phyloP scores from a whole-genome alignment of 805 yeast species.

The Pichia gijzeniarum region DNA sequence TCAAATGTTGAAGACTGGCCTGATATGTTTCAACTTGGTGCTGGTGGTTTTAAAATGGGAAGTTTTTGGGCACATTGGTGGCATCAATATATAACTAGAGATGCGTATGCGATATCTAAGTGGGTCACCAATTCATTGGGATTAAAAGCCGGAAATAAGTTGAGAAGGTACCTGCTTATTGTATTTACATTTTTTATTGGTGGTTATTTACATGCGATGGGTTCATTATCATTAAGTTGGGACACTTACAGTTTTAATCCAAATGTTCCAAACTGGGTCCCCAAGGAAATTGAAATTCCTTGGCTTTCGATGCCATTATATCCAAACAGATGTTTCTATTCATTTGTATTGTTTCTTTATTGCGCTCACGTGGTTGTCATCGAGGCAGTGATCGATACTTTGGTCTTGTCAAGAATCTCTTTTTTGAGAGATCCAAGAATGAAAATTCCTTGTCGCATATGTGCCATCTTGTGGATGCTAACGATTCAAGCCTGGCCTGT shows the following conservation, averaged over 20 bases:
- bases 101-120: constrained; percentile 3
- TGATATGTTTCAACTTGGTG: constrained; percentile 7
- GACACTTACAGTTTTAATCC: background rate
- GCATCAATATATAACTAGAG: constrained; percentile 14
- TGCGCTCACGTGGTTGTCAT: constrained; percentile 1
- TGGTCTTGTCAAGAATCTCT: background rate
- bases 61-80: constrained; percentile 14
- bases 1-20: constrained; percentile 12
- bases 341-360: constrained; percentile 4
- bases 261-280: background rate
- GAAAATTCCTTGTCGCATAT: background rate
- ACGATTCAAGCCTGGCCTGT: background rate
- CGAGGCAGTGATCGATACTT: background rate
- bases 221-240: constrained; percentile 2
- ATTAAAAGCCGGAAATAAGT: background rate
- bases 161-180: background rate
- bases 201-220: constrained; percentile 2
- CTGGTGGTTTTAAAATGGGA: constrained; percentile 3
- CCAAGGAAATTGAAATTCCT: background rate
- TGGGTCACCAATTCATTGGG: background rate
- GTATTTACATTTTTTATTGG: constrained; percentile 2
- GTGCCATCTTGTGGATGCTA: constrained; percentile 1
- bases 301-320: background rate
- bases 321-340: constrained; percentile 2
- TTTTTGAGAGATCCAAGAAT: background rate